Evolutionary conservation across 768 basidiomycete species (phyloP), one percentile per base, ranked within the genome.

Genomic region (Phallus indusiatus): DNA sequence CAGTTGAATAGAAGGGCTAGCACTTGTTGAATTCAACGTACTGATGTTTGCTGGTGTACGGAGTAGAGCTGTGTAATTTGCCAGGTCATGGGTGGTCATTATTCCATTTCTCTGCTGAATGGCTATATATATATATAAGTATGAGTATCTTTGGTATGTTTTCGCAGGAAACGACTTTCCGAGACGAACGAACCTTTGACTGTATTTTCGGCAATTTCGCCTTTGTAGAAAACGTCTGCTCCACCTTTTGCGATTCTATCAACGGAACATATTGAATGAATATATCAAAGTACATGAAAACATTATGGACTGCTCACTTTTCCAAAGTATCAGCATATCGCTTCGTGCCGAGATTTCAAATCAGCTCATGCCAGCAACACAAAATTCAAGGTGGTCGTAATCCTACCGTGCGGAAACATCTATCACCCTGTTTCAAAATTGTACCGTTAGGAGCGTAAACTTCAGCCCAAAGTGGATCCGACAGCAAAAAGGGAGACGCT

Each of bases 401-500:
- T 7, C 28, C 17, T 16, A 14, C 53, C n/a, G 64, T 68, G 8
- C 68, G 66, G 37, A 67, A 67, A 16, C 61, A 58, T 6, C 56
- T 66, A 49, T 67, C 65, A 6, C 66, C 66, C 37, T 59, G 53
- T 11, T 37, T 53, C 5, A 64, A 49, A 10, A 68, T 47, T 0
- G 61, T 67, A 14, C 68, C 68, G 51, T 69, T 67, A 0, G 68
- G 68, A 22, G 68, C 68, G 49, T 69, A 69, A 1, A 63, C 61
- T 46, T 69, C 68, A 5, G 66, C 62, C 67, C 67, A 69, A 22
- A 69, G 49, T 2, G 68, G 66, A 46, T 69, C 65, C 8, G 18
- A 9, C 10, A n/a, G 52, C 46, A 61, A 42, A 51, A 60, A 61
- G 17, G 21, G 18, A 24, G 33, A 53, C 17, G 61, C 9, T 42